Base-by-base conservation (phyloP, 2,329 filamentous ascomycete genomes). In the Talaromyces rugulosus region DNA sequence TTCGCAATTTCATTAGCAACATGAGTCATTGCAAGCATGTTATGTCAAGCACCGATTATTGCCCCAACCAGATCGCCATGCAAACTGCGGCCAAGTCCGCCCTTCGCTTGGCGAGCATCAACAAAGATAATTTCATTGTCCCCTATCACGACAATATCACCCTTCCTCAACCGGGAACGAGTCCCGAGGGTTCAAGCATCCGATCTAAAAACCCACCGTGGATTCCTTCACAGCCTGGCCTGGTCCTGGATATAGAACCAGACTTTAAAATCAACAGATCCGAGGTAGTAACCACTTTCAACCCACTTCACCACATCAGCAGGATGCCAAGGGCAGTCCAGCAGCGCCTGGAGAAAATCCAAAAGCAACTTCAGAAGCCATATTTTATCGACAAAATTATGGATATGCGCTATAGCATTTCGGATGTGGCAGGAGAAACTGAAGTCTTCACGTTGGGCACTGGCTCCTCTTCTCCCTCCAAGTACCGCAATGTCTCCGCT, bases 401-500 rank as follows among this genome's bases (percentile, higher is more conserved):
- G 69, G 74, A 81, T 50, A 74, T 81, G 12, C 85, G 88, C 65
- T 76, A 82, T n/a, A 84, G 87, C 64, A 84, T 96, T 2, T 89
- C 90, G 2, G 56, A 40, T 2, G 28, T 59, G 16, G 85, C 86
- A 66, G 83, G 85, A 36, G 88, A 97, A 68, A 86, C 89, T 0
- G 92, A 97, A 74, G 86, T 99, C 56, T 89, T 93, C 44, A 87
- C 92, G 1, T 84, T 99, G 0, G 95, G 95, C 5, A 99, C 95
- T 2, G 95, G 95, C 8, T 98, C 94, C 3, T 90, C 94, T 0
- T 74, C 90, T 16, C 95, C 95, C 1, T 96, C 92, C 36, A 96
- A 96, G 73, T 95, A 97, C 75, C 90, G 95, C 69, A 99, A 98
- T 73, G 95, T 99, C 23, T 96, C 94, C 11, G 87, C 88, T 1